Conservation (phyloP, 2,329 filamentous ascomycete species). For the Colletotrichum gloeosporioides region DNA sequence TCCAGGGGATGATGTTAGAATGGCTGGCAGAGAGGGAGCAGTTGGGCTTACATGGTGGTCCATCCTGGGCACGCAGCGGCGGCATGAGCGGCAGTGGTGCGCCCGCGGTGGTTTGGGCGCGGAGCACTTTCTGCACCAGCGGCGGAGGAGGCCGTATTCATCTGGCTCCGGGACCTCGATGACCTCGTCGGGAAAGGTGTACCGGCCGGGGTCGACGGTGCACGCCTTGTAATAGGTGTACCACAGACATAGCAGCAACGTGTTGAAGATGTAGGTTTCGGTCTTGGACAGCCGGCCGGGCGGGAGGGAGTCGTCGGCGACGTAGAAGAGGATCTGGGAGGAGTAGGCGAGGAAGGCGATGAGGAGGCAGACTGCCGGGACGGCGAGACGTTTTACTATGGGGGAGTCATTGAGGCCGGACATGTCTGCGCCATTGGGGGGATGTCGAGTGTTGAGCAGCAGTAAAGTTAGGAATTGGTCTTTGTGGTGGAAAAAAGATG, state of each 20-base stretch:
- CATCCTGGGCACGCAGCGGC: slow-evolving; percentile 71
- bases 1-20: slow-evolving; percentile 54
- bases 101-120: slow-evolving; percentile 77
- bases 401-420: slow-evolving; percentile 44
- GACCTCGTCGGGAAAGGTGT: slow-evolving; percentile 45
- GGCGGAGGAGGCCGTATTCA: slow-evolving; percentile 29
- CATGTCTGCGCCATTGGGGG: slow-evolving; percentile 37
- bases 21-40: not conserved
- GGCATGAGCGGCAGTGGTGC: slow-evolving; percentile 82
- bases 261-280: slow-evolving; percentile 71
- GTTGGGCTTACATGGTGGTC: not conserved
- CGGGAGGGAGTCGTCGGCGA: slow-evolving; percentile 57
- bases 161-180: slow-evolving; percentile 34
- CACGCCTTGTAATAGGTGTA: slow-evolving; percentile 71
- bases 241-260: slow-evolving; percentile 67
- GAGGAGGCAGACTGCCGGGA: slow-evolving; percentile 71
- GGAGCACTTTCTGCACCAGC: slow-evolving; percentile 80
- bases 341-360: slow-evolving; percentile 75
- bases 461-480: not conserved
- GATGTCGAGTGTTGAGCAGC: not conserved
- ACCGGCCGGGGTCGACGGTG: slow-evolving; percentile 62
- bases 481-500: not conserved
- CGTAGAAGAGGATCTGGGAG: slow-evolving; percentile 73
- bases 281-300: slow-evolving; percentile 63
- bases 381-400: slow-evolving; percentile 61